A percentile compares a stretch with the other conserved stretches of the same genome.
These are phyloP conservation scores for Hypoxylon sp. DNA, from an alignment of 2,329 filamentous ascomycete genomes.

Conservation along the genomic window DNA sequence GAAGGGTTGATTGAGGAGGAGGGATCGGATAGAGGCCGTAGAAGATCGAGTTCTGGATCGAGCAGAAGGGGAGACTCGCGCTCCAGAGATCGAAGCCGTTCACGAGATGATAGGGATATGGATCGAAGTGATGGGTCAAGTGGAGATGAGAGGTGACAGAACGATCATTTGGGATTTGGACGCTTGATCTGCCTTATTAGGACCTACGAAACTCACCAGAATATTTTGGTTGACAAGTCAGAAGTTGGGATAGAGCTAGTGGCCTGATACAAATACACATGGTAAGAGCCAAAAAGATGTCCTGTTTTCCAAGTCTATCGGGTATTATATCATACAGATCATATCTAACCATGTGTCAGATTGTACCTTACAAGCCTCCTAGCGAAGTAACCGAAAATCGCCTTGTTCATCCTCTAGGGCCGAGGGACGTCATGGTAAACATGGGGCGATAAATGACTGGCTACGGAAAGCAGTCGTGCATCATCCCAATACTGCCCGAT, in stretches of 20 bases:
- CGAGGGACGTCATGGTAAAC: constrained; percentile 18
- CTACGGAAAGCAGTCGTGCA: constrained; percentile 71
- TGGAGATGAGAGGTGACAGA: constrained; percentile 39
- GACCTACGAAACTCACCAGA: background rate
- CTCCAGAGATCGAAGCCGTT: constrained; percentile 49
- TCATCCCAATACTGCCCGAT: constrained; percentile 89
- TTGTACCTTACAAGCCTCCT: constrained; percentile 1
- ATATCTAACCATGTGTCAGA: constrained; percentile 10
- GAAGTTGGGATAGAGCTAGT: background rate
- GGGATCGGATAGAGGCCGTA: constrained; percentile 28
- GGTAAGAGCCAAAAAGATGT: constrained; percentile 25
- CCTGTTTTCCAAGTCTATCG: constrained; percentile 23
- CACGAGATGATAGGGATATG: constrained; percentile 59
- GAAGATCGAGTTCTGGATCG: constrained; percentile 44
- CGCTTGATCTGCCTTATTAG: background rate
- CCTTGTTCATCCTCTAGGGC: background rate
- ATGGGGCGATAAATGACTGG: constrained; percentile 57
- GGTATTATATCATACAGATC: constrained; percentile 36
- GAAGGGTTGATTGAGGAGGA: constrained; percentile 39
- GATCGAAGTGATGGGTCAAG: constrained; percentile 54
- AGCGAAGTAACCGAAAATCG: background rate
- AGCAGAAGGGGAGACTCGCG: constrained; percentile 39
- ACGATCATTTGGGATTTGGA: constrained; percentile 4
- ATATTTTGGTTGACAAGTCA: constrained; percentile 3
- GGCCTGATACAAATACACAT: background rate